These are phyloP conservation scores for Hirschfeldia incana DNA, from an alignment of 345 rosid genomes.

Conservation along the genomic window DNA sequence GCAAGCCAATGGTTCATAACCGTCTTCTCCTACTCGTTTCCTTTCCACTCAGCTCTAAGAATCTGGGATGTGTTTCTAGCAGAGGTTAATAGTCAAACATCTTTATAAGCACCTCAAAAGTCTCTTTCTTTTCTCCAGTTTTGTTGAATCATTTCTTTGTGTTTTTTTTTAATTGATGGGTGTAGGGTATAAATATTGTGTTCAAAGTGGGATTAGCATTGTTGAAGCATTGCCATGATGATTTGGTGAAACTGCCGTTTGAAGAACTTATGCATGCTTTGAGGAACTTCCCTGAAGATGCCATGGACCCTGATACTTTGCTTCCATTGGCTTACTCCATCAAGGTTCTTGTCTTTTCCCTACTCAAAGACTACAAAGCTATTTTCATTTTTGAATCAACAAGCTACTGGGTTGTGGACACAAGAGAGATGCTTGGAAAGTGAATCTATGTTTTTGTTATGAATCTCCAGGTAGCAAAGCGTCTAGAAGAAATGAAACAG, in stretches of 20 bases:
- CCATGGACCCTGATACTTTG: constrained; percentile 85
- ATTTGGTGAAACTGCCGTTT: constrained; percentile 86
- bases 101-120: not conserved
- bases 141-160: not conserved
- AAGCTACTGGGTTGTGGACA: constrained; percentile 5
- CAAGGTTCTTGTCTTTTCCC: constrained; percentile 54
- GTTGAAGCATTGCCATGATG: constrained; percentile 85
- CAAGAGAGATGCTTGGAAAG: constrained; percentile 1
- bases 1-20: constrained; percentile 99
- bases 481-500: constrained; percentile 63
- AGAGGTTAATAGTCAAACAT: constrained; percentile 57
- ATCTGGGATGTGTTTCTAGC: constrained; percentile 95
- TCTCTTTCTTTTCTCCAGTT: not conserved
- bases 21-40: constrained; percentile 90
- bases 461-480: constrained; percentile 62
- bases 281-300: constrained; percentile 89
- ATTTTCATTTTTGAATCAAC: not conserved
- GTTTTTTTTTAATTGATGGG: not conserved
- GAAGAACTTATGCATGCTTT: constrained; percentile 91
- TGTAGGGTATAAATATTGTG: constrained; percentile 91
- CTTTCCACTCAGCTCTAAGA: constrained; percentile 89
- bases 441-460: constrained; percentile 1
- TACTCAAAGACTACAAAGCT: not conserved
- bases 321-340: constrained; percentile 89
- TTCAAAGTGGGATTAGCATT: constrained; percentile 96